Evolutionary conservation across 1,284 basidiomycete species (phyloP).

Genomic region (Rhodotorula sp.): DNA sequence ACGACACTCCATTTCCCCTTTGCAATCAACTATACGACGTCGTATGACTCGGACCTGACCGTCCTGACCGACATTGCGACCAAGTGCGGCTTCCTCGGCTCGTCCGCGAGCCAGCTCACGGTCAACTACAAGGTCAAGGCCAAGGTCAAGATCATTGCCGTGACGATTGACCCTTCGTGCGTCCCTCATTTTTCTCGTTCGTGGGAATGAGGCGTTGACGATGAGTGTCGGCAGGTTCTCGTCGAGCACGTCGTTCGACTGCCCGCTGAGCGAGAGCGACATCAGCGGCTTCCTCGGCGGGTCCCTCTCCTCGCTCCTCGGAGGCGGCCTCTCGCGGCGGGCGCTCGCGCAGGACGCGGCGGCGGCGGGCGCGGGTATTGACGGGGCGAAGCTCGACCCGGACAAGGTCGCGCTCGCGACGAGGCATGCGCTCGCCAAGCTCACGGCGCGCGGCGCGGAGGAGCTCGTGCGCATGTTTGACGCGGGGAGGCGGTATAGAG

Average conservation of each 20-base stretch:
- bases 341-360: neutral
- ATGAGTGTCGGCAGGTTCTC: constrained; percentile 23
- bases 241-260: constrained; percentile 39
- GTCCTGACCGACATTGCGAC: constrained; percentile 46
- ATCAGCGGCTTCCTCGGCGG: constrained; percentile 29
- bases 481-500: constrained; percentile 3
- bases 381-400: neutral
- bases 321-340: constrained; percentile 2
- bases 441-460: constrained; percentile 1
- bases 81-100: constrained; percentile 46
- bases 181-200: neutral
- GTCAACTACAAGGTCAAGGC: constrained; percentile 48
- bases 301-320: constrained; percentile 13
- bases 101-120: constrained; percentile 34
- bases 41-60: constrained; percentile 43
- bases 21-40: constrained; percentile 43
- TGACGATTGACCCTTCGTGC: constrained; percentile 43
- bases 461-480: constrained; percentile 10
- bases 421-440: constrained; percentile 18
- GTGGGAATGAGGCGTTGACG: too few relatives aligned
- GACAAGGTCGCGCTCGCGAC: constrained; percentile 1
- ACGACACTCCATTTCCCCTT: constrained; percentile 46
- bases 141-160: constrained; percentile 43
- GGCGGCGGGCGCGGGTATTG: neutral
- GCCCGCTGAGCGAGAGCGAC: constrained; percentile 41